Percentiles rank a stretch among this genome's conserved stretches.
Conservation (phyloP, 495 filamentous ascomycete genomes). For the Astrothelium macrocarpum region DNA sequence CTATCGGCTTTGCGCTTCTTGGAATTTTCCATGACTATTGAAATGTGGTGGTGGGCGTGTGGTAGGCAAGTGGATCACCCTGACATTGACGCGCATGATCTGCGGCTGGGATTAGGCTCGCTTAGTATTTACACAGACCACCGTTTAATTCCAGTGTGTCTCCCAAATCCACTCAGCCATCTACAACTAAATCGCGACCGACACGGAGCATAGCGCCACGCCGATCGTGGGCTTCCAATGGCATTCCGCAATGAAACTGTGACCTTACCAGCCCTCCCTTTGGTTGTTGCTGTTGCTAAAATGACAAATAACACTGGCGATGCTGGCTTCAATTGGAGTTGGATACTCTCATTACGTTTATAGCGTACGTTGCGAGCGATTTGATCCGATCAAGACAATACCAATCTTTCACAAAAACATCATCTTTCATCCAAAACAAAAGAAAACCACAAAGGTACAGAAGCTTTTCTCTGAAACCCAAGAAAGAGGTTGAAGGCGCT, state of each 20-base stretch:
- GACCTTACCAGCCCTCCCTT: not conserved
- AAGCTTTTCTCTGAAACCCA: not conserved
- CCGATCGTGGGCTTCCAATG: not conserved
- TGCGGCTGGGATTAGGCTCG: constrained; percentile 1
- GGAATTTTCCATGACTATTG: constrained; percentile 9
- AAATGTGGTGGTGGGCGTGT: not conserved
- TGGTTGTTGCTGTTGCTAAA: not conserved
- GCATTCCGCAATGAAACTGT: not conserved
- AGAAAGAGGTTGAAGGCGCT: not conserved
- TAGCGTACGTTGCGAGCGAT: not conserved
- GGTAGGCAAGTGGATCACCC: not conserved
- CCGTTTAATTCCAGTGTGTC: not conserved
- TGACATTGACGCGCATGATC: constrained; percentile 1
- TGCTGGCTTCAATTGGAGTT: not conserved
- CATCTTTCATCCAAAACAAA: not conserved
- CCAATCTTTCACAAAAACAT: not conserved
- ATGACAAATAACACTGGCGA: not conserved
- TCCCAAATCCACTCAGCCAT: not conserved
- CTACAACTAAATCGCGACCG: not conserved
- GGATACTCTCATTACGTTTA: not conserved
- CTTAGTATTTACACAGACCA: not conserved
- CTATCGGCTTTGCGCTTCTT: constrained; percentile 16
- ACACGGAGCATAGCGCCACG: not conserved
- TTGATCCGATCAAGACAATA: not conserved
- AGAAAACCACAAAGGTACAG: no score